Conservation (phyloP, 768 basidiomycete species). For the Amanita muscaria region DNA sequence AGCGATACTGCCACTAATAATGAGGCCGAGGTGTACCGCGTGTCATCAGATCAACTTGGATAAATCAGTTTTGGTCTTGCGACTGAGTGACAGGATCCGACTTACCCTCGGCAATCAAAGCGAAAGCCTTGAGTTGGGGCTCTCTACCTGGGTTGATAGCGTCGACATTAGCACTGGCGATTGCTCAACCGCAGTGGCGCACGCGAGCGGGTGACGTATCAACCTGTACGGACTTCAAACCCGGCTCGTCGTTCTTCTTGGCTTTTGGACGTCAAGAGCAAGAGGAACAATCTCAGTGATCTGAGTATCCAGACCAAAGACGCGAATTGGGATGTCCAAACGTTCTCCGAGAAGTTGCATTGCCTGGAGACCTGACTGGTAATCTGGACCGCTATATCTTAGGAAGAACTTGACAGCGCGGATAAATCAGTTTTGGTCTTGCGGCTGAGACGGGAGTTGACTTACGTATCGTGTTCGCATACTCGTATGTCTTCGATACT, state of each 20-base stretch:
- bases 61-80: constrained; percentile 7
- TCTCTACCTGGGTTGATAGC: constrained; percentile 69
- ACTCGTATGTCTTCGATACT: constrained; percentile 98
- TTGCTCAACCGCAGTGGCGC: constrained; percentile 20
- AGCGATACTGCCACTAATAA: constrained; percentile 99
- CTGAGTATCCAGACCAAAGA: constrained; percentile 96
- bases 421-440: constrained; percentile 8
- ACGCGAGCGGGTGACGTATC: constrained; percentile 31
- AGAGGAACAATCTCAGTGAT: constrained; percentile 98
- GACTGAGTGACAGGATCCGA: too few species aligned
- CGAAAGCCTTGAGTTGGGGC: too few species aligned
- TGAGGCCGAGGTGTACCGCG: constrained; percentile 75
- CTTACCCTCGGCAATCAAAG: too few species aligned
- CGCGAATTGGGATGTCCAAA: constrained; percentile 92
- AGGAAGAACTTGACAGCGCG: constrained; percentile 93
- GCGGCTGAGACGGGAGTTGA: constrained; percentile 9
- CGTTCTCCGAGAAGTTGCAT: constrained; percentile 97
- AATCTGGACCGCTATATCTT: constrained; percentile 97
- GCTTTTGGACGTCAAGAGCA: constrained; percentile 82
- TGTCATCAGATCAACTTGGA: constrained; percentile 81
- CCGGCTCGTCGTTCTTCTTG: constrained; percentile 27
- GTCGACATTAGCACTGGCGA: constrained; percentile 40
- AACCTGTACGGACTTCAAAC: constrained; percentile 27
- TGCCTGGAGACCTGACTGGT: constrained; percentile 95
- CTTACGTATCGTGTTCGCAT: constrained; percentile 94